A percentile compares a stretch with the other conserved stretches of the same genome.
Evolutionary conservation across 345 rosid genomes (phyloP).

Genomic region (Populus simonii): DNA sequence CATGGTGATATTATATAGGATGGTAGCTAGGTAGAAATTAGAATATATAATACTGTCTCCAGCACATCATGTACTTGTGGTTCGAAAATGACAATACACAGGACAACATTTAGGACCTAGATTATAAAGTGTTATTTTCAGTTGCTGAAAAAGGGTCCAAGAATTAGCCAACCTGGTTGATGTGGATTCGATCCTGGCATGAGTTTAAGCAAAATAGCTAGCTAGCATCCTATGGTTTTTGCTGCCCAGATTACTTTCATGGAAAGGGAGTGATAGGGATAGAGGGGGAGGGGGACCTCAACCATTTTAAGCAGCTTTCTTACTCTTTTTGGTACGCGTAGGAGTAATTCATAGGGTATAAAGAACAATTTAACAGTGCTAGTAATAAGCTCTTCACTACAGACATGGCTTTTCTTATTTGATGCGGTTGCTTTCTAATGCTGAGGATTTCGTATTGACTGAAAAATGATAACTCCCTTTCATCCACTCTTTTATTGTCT

Average conservation of each 20-base stretch:
- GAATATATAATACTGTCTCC: background rate
- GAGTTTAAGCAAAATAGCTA: background rate
- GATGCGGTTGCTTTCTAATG: no score
- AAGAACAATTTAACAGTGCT: background rate
- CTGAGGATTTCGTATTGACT: no score
- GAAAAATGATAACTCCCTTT: no score
- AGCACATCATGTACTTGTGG: background rate
- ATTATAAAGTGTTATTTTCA: background rate
- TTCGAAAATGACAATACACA: background rate
- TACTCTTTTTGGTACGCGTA: background rate
- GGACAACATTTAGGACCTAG: background rate
- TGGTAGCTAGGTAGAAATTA: background rate
- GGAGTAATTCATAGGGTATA: background rate
- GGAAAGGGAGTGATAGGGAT: background rate
- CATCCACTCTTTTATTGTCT: no score
- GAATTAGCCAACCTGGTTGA: slow-evolving; percentile 30
- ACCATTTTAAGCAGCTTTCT: background rate
- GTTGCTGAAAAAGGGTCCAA: background rate
- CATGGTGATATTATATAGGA: background rate
- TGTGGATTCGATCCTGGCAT: background rate
- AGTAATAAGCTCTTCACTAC: background rate
- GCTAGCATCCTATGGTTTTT: background rate
- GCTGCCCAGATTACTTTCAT: background rate
- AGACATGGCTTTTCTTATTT: background rate
- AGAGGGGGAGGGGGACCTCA: background rate